Evolutionary conservation across 2,329 filamentous ascomycete species (phyloP).

Genomic region (Calonectria montana): DNA sequence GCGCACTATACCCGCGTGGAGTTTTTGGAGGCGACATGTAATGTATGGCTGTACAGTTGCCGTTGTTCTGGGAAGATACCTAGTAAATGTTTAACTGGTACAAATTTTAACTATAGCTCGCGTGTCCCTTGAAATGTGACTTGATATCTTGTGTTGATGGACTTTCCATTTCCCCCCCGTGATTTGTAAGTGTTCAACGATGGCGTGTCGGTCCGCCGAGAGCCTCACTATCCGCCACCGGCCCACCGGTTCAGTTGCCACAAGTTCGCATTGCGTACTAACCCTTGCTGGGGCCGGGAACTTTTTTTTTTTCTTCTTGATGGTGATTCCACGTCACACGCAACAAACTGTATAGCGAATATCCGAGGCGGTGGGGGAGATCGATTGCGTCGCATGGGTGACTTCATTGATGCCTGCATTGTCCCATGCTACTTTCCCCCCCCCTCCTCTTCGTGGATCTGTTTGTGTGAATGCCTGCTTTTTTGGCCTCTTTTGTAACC

Average conservation of each 20-base stretch:
- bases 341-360: background rate
- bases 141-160: no score
- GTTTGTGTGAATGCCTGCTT: no score
- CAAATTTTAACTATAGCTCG: background rate
- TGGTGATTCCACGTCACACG: background rate
- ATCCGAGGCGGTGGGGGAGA: background rate
- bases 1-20: constrained; percentile 41
- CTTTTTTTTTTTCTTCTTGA: no score
- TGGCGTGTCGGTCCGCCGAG: background rate
- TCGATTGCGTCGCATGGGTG: background rate
- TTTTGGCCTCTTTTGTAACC: background rate
- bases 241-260: background rate
- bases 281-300: background rate
- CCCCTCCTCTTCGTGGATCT: no score
- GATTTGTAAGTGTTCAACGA: background rate
- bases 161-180: background rate
- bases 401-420: no score
- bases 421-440: no score
- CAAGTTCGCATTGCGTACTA: background rate
- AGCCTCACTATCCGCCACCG: background rate
- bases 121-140: background rate
- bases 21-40: constrained; percentile 38
- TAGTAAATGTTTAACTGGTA: constrained; percentile 31
- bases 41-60: constrained; percentile 23
- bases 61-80: constrained; percentile 31